Evolutionary conservation across 768 basidiomycete genomes (phyloP), one percentile per base, ranked within the genome.

Genomic region (Rubroboletus satanas): DNA sequence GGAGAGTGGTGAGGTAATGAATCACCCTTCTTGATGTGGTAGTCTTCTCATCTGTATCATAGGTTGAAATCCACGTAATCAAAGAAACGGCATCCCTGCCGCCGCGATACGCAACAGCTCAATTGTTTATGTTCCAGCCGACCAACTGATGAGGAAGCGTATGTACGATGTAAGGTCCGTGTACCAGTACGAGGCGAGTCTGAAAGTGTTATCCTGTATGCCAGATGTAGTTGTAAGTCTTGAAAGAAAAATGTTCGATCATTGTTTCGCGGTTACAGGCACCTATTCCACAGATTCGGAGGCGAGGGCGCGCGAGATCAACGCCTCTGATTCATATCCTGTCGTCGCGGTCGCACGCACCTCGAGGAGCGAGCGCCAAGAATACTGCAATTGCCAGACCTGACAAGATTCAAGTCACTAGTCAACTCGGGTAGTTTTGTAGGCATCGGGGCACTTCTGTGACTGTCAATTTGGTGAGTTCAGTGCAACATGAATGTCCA

Each of bases 21-120:
- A 29, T 6, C 18, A 9, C 7, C 15, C 4, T 1, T 28, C 6
- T 39, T 33, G 29, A 26, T 11, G 23, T 12, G 14, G 3, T 9
- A 41, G 23, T 6, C 15, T 28, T 31, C 28, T 54, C 7, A 54
- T 6, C 17, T 4, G n/a, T 18, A 10, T 15, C 14, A 15, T 4
- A 54, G 52, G 3, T 54, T n/a, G 12, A 3, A 0, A 4, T 54
- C 21, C 7, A 5, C 8, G 11, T 3, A 23, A 38, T 39, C 26
- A 7, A 0, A 15, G 0, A 0, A 5, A 33, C 2, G 1, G 2
- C 0, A 15, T 15, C 26, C 11, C 8, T n/a, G n/a, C n/a, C n/a
- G n/a, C n/a, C n/a, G n/a, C n/a, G n/a, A n/a, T n/a, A n/a, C n/a
- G n/a, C n/a, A n/a, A n/a, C n/a, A n/a, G 14, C 0, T 31, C 52